These are phyloP conservation scores for Alopecurus myosuroides DNA, from an alignment of 176 grass and related monocot genomes.

Conservation along the genomic window DNA sequence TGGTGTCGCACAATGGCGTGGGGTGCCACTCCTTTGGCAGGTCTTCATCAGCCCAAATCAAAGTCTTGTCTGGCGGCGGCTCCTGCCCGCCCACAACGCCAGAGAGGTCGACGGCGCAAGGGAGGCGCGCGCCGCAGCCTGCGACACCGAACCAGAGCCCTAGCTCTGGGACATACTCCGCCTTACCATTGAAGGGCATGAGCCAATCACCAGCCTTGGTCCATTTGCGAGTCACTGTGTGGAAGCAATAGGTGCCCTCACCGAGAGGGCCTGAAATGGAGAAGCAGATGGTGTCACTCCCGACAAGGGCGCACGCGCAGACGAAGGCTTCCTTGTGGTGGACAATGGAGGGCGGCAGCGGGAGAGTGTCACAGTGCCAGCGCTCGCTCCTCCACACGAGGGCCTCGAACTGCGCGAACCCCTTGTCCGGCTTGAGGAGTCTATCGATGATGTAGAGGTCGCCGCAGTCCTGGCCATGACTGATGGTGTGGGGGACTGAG, in stretches of 20 bases:
- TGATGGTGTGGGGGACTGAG: not conserved
- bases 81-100: not conserved
- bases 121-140: not conserved
- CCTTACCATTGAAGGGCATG: not conserved
- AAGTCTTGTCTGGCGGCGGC: not conserved
- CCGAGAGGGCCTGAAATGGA: not conserved
- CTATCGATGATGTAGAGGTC: not conserved
- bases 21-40: not conserved
- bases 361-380: not conserved
- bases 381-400: not conserved
- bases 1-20: not conserved
- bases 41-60: not conserved
- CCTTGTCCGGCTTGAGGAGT: not conserved
- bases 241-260: too few relatives aligned
- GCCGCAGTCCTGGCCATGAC: not conserved
- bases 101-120: not conserved
- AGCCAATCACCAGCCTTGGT: not conserved
- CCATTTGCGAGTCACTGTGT: not conserved
- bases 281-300: too few relatives aligned
- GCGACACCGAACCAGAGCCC: not conserved
- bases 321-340: not conserved
- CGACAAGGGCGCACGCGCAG: too few relatives aligned
- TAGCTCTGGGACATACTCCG: not conserved
- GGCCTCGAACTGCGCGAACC: not conserved
- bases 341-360: not conserved